phyloP scores from a whole-genome alignment of 208 protist genomes.

The Angomonas ambiguus region DNA sequence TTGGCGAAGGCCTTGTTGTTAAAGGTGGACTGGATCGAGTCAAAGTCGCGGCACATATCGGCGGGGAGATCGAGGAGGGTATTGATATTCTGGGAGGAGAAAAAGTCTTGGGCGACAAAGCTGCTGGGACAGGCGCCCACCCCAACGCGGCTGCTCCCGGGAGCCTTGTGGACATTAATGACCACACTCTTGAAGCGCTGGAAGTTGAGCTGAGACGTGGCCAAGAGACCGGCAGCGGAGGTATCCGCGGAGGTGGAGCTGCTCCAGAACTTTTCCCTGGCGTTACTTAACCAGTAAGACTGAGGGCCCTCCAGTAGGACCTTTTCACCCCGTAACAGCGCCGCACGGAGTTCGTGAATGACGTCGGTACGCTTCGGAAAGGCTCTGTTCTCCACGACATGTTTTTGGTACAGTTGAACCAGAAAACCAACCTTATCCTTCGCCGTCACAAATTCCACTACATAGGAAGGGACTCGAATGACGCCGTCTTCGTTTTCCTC shows the following conservation, averaged over 20 bases:
- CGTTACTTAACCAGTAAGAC: slow-evolving; percentile 92
- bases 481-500: slow-evolving; percentile 86
- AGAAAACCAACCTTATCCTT: slow-evolving; percentile 83
- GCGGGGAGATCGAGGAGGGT: slow-evolving; percentile 71
- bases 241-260: slow-evolving; percentile 90
- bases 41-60: slow-evolving; percentile 72
- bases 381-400: slow-evolving; percentile 64
- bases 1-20: slow-evolving; percentile 48
- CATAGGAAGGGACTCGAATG: slow-evolving; percentile 69
- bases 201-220: slow-evolving; percentile 84
- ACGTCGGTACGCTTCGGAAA: slow-evolving; percentile 86
- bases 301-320: slow-evolving; percentile 89
- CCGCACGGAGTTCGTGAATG: slow-evolving; percentile 65
- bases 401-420: slow-evolving; percentile 64
- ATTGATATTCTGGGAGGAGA: slow-evolving; percentile 71
- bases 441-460: slow-evolving; percentile 75
- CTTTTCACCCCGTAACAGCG: slow-evolving; percentile 74
- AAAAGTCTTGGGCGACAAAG: slow-evolving; percentile 90
- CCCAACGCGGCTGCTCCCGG: slow-evolving; percentile 86
- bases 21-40: slow-evolving; percentile 74
- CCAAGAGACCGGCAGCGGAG: slow-evolving; percentile 73
- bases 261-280: slow-evolving; percentile 90
- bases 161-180: slow-evolving; percentile 92
- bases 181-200: slow-evolving; percentile 65
- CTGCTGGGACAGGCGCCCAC: slow-evolving; percentile 86